These are phyloP conservation scores for Orbilia brochopaga DNA, from an alignment of 2,329 filamentous ascomycete species.

Conservation along the genomic window DNA sequence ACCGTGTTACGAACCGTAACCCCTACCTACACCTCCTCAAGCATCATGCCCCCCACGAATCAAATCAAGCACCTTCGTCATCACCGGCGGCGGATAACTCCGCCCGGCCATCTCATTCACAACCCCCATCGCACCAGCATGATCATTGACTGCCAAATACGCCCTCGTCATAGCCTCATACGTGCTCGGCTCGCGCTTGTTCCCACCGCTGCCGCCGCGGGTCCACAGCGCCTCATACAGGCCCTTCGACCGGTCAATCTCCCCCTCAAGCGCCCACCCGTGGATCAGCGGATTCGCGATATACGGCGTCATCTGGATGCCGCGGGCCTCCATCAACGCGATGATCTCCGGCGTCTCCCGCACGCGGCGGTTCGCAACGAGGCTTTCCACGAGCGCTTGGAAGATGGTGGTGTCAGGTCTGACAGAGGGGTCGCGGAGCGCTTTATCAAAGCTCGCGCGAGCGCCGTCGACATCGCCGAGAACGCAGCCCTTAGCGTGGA, in stretches of 20 bases:
- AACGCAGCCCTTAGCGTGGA: constrained; percentile 94
- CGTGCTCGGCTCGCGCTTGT: constrained; percentile 89
- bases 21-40: constrained; percentile 15
- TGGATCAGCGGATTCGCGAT: constrained; percentile 98
- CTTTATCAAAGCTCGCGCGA: constrained; percentile 78
- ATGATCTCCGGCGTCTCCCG: constrained; percentile 76
- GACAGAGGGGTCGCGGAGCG: constrained; percentile 71
- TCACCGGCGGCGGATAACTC: constrained; percentile 88
- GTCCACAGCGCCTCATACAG: constrained; percentile 75
- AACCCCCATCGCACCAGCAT: constrained; percentile 74
- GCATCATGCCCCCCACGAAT: constrained; percentile 64
- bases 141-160: constrained; percentile 82
- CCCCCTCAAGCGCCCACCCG: constrained; percentile 85
- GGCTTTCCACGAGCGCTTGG: constrained; percentile 94
- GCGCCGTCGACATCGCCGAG: constrained; percentile 88
- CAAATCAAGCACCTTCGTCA: constrained; percentile 90
- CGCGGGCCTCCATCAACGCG: constrained; percentile 72
- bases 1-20: constrained; percentile 39
- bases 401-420: constrained; percentile 83
- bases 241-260: constrained; percentile 76
- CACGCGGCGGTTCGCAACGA: constrained; percentile 93
- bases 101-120: constrained; percentile 89
- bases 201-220: constrained; percentile 31
- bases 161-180: constrained; percentile 99
- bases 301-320: constrained; percentile 89